Evolutionary conservation across 345 rosid species (phyloP), one percentile per base, ranked within the genome.

Genomic region (Schrenkiella parvula): DNA sequence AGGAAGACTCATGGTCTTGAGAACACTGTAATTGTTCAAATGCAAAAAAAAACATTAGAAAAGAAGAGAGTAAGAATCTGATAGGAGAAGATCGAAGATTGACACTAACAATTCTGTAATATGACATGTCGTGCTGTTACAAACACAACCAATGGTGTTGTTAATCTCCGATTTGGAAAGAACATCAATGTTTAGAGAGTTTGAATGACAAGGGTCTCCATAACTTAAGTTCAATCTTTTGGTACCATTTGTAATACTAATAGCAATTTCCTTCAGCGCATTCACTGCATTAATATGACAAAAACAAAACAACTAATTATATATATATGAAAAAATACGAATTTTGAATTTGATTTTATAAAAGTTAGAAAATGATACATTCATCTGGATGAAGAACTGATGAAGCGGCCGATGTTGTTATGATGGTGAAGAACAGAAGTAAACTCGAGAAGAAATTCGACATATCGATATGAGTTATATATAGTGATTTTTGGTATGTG

Each of bases 41-140:
- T 42, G 15, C 15, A 42, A 34, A n/a, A 15, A 41, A 42, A 5
- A 42, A 42, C n/a, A 8, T 15, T 19, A 42, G 50, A 44, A 44
- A 44, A 44, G 15, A 15, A 44, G 8, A 6, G 50, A 17, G 23
- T 21, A 2, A 7, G 50, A 17, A 18, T 17, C 28, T 25, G 28
- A 25, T 25, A 25, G 28, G 8, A 38, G 13, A 13, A 25, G 41
- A 34, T 1, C 18, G 10, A 54, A 43, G 8, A 35, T 21, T 6
- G 43, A 57, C 18, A 70, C 74, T 70, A 4, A 70, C 74, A 70
- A 0, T 0, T 13, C 25, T 32, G 64, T 70, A 35, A 70, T 70
- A 58, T 59, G 74, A n/a, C 74, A 70, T 11, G 19, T 68, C 21
- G 1, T 18, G 21, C 4, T 18, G 42, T 44, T 12, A 70, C 66